These are phyloP conservation scores for Albugo candida DNA, from an alignment of 352 stramenopile species.

Conservation along the genomic window DNA sequence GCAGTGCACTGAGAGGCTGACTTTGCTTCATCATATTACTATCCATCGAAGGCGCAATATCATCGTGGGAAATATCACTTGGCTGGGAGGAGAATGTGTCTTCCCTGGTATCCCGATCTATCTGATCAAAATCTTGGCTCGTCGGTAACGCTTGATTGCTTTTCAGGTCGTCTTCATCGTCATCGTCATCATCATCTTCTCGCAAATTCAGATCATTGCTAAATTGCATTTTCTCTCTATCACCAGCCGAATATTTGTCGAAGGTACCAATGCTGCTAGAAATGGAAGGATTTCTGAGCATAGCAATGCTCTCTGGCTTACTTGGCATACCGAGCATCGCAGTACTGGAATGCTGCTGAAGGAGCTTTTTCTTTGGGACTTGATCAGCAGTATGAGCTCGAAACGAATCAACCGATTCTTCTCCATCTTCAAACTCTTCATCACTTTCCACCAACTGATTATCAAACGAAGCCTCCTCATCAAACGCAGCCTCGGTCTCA, in stretches of 20 bases:
- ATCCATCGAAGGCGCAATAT: constrained; percentile 18
- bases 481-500: constrained; percentile 1
- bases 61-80: not conserved
- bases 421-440: constrained; percentile 7
- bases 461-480: constrained; percentile 1
- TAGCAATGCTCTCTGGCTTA: too few species aligned
- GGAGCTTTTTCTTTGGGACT: too few species aligned
- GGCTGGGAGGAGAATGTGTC: too few species aligned
- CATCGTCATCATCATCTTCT: constrained; percentile 3
- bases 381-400: too few species aligned
- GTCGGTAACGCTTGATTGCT: too few species aligned
- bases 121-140: too few species aligned
- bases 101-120: too few species aligned
- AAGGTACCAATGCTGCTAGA: too few species aligned
- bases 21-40: constrained; percentile 43
- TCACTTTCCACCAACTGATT: not conserved
- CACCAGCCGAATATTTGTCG: not conserved
- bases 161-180: not conserved
- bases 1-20: constrained; percentile 56
- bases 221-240: constrained; percentile 1
- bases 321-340: too few species aligned
- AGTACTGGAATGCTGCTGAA: too few species aligned
- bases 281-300: too few species aligned
- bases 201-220: not conserved
- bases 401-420: not conserved